Percentiles rank a stretch among this genome's conserved stretches.
phyloP scores from a whole-genome alignment of 1,284 basidiomycete genomes.

The Rhodotorula sp. region DNA sequence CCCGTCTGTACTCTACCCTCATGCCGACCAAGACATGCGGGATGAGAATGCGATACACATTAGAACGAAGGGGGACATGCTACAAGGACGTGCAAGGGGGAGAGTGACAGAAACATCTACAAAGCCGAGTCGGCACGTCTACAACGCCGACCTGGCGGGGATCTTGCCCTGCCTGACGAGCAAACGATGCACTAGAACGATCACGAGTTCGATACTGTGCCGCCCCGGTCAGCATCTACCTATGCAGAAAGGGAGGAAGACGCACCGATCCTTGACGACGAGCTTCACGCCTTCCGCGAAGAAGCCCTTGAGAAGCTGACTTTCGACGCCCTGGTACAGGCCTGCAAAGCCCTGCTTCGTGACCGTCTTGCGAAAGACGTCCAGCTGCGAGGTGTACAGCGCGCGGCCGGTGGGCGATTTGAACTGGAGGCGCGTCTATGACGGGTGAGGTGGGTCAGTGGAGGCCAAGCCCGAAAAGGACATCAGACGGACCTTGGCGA shows the following conservation, averaged over 20 bases:
- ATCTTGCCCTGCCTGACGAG: conserved; percentile 5
- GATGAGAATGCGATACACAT: not conserved
- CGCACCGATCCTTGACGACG: conserved; percentile 53
- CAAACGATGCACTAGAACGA: conserved; percentile 10
- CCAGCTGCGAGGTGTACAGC: conserved; percentile 40
- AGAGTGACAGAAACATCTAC: not conserved
- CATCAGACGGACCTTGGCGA: conserved; percentile 30
- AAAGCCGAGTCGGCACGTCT: not conserved
- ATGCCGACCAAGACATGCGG: fast-evolving
- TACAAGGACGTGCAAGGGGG: not conserved
- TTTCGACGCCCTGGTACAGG: conserved; percentile 78
- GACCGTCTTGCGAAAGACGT: conserved; percentile 55
- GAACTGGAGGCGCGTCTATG: conserved; percentile 53
- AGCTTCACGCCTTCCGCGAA: conserved; percentile 52
- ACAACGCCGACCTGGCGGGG: not conserved
- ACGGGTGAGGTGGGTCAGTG: conserved; percentile 38
- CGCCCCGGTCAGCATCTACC: too few species aligned
- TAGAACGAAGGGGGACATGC: not conserved
- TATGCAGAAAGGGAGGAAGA: not conserved
- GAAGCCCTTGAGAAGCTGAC: conserved; percentile 85
- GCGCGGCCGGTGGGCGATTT: conserved; percentile 48
- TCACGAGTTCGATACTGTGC: conserved; percentile 17
- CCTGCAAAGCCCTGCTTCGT: conserved; percentile 74
- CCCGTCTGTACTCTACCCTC: not conserved
- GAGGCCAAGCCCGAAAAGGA: conserved; percentile 45